Percentiles rank a stretch among this genome's conserved stretches.
phyloP scores from a whole-genome alignment of 2,329 filamentous ascomycete species.

The Camptophora hylomeconis region DNA sequence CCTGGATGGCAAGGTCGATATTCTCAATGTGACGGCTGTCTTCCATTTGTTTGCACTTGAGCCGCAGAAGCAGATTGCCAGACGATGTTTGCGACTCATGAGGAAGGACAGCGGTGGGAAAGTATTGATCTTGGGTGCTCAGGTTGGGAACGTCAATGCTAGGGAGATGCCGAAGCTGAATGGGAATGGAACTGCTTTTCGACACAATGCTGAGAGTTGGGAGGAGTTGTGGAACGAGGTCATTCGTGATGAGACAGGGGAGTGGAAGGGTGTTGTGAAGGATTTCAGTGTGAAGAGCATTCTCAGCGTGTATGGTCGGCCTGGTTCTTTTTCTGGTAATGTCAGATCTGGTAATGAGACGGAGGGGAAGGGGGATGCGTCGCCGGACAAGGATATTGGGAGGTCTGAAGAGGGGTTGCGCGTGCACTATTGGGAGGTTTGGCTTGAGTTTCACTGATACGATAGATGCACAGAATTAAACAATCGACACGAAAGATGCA shows the following conservation, averaged over 20 bases:
- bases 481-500: no score
- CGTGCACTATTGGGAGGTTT: no score
- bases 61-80: conserved; percentile 19
- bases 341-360: no score
- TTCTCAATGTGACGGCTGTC: conserved; percentile 26
- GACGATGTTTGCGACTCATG: conserved; percentile 13
- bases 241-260: no score
- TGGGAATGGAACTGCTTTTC: conserved; percentile 10
- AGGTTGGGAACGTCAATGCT: conserved; percentile 15
- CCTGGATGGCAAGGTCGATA: conserved; percentile 20
- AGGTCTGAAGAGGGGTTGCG: no score
- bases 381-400: no score
- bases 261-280: background rate
- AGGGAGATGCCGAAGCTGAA: conserved; percentile 9
- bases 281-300: conserved; percentile 6
- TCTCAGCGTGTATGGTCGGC: no score
- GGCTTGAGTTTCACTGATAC: no score
- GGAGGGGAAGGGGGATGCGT: no score
- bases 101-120: conserved; percentile 4
- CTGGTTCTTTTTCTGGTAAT: no score
- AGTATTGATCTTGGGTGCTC: conserved; percentile 16
- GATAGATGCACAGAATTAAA: no score
- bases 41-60: conserved; percentile 30
- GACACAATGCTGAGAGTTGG: conserved; percentile 35
- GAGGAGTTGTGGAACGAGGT: conserved; percentile 42